Base-by-base conservation (phyloP, 352 stramenopile species). In the Phytopythium aichiense region DNA sequence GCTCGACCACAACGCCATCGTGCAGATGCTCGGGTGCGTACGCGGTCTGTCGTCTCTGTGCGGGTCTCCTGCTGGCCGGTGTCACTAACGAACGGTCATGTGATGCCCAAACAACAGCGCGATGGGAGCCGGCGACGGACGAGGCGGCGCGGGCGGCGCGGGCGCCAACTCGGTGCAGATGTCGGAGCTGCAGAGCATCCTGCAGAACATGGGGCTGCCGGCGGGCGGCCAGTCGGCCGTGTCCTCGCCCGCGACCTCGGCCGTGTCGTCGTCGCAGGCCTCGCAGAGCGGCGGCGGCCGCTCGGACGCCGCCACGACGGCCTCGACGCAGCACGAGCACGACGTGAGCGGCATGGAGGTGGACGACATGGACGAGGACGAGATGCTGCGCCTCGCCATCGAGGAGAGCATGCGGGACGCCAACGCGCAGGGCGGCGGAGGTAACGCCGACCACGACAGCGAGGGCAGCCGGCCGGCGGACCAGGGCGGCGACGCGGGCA, bases 1-100 rank as follows among this genome's bases (percentile, higher is more conserved):
- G 69, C 64, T 95, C 13, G 88, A 97, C 68, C 87, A 95, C 68
- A 95, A 94, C 67, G 85, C 87, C 49, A 94, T 96, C 70, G 94
- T 96, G 87, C 87, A 96, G 68, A 94, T 96, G 82, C 79, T 96
- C 35, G 88, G 87, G 75, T 89, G 73, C 23, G 65, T 52, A 15
- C 7, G 42, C 18, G 9, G 35, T 8, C 35, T 31, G 13, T 33
- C 16, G 6, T 23, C 15, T 54, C 25, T 12, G 7, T 38, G 4
- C 22, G 28, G 49, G 11, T 40, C 52, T 43, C 9, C 16, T 59
- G 52, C 52, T 33, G 13, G 15, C 8, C 38, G 28, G 60, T n/a
- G 15, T 23, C 18, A 22, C 23, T 66, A 7, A 43, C 30, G 9
- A 11, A 28, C n/a, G 22, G 8, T 25, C 6, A 2, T 12, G 22